Conservation (phyloP, 2,329 filamentous ascomycete species). For the Aspergillus caelatus region DNA sequence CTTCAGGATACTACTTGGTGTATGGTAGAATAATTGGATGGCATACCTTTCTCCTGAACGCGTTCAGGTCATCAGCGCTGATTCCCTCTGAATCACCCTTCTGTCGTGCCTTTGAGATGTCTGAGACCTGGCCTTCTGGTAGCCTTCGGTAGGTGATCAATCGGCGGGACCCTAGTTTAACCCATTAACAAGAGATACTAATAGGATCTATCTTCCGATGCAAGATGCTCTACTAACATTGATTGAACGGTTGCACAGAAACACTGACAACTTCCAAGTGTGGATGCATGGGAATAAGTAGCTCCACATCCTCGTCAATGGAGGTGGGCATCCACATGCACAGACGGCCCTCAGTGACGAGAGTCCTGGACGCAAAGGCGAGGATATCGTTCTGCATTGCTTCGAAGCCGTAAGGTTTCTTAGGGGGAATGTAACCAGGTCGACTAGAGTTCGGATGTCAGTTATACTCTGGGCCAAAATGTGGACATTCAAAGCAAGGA, state of each 20-base stretch:
- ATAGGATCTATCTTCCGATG: background rate
- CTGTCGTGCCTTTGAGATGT: conserved; percentile 36
- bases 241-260: conserved; percentile 86
- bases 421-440: conserved; percentile 78
- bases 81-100: conserved; percentile 42
- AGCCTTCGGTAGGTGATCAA: conserved; percentile 83
- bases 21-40: background rate
- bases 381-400: conserved; percentile 90
- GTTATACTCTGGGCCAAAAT: background rate
- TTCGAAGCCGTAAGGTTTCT: conserved; percentile 87
- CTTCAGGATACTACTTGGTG: background rate
- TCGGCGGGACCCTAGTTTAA: conserved; percentile 72
- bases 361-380: conserved; percentile 72
- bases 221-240: conserved; percentile 61
- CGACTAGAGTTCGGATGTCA: conserved; percentile 44
- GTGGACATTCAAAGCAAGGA: conserved; percentile 10
- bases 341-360: conserved; percentile 78
- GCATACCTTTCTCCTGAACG: conserved; percentile 60
- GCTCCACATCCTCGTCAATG: conserved; percentile 74
- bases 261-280: conserved; percentile 72
- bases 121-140: conserved; percentile 55
- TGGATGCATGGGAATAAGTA: conserved; percentile 76
- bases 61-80: conserved; percentile 68
- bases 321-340: conserved; percentile 98
- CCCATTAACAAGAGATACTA: conserved; percentile 1